Conservation (phyloP, 306 rosid genomes). For the Quercus engelmannii region DNA sequence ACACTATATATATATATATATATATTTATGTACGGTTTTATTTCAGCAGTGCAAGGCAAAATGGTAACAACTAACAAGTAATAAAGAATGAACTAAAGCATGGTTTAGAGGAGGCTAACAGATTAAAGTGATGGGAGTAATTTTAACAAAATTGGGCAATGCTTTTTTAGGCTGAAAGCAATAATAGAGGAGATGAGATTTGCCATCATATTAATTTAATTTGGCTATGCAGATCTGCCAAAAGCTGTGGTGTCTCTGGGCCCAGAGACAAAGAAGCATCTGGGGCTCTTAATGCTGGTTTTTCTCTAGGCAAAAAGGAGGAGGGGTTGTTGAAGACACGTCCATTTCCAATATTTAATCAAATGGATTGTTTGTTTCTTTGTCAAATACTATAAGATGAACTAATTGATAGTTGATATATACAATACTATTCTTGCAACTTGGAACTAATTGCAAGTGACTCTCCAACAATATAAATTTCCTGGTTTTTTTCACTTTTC, state of each 20-base stretch:
- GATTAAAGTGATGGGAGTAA: not conserved
- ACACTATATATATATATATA: no score
- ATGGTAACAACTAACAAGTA: not conserved
- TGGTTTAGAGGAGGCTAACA: not conserved
- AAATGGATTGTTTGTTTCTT: not conserved
- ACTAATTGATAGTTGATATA: not conserved
- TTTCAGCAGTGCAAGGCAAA: no score
- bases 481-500: no score
- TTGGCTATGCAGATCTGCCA: not conserved
- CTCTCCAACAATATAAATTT: no score
- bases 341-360: not conserved
- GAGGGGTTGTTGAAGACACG: slow-evolving; percentile 6
- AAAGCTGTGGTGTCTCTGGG: not conserved
- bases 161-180: not conserved
- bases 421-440: not conserved
- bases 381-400: not conserved
- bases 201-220: not conserved
- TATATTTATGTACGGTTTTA: no score
- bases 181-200: not conserved
- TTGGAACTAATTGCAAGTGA: no score
- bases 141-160: not conserved
- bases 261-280: not conserved
- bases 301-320: not conserved
- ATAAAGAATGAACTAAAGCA: not conserved
- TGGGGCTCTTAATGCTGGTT: not conserved